Base-by-base conservation (phyloP, 768 basidiomycete genomes). In the Pholiota molesta region DNA sequence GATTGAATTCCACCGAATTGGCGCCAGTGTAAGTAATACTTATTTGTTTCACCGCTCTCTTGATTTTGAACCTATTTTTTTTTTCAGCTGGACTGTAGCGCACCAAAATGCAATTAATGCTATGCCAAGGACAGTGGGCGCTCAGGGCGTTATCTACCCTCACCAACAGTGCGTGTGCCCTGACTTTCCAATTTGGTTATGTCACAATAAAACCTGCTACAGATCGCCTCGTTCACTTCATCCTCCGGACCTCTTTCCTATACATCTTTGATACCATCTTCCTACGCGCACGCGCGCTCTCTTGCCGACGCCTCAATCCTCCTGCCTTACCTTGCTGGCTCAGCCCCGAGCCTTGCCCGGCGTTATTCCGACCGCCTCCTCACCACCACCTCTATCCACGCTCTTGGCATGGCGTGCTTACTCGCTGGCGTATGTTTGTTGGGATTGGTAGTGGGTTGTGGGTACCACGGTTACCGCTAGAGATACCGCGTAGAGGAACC, bases 281-380 rank as follows among this genome's bases (percentile, higher is more conserved):
- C 62, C 19, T 79, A 79, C 53, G 75, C 72, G 2, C 67, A 72
- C 52, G 70, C 74, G 23, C 75, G 76, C 0, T 78, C 72, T 8
- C 52, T 74, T n/a, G 73, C 77, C 2, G 80, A 79, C 56, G 77
- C 80, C 0, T 71, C 69, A 47, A 78, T 78, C 59, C 67, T 80
- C 16, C 73, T 81, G 1, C 78, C 79, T 1, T 81, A 81, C 66
- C 74, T 83, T 19, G 72, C 69, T 5, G 81, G 81, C 7, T 73
- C 77, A 6, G 77, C 74, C 1, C 64, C 71, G 14, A 66, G 71
- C 14, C 68, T 79, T 16, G 78, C 78, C 14, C 72, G 75, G n/a
- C 65, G 65, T 7, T 82, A 76, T 54, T 57, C 66, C 3, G 78
- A 81, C 61, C 45, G 57, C 8, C 65, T 74, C 0, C 51, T 75